Evolutionary conservation across 2,329 filamentous ascomycete genomes (phyloP), one percentile per base, ranked within the genome.

Genomic region (Paraphoma sp.): DNA sequence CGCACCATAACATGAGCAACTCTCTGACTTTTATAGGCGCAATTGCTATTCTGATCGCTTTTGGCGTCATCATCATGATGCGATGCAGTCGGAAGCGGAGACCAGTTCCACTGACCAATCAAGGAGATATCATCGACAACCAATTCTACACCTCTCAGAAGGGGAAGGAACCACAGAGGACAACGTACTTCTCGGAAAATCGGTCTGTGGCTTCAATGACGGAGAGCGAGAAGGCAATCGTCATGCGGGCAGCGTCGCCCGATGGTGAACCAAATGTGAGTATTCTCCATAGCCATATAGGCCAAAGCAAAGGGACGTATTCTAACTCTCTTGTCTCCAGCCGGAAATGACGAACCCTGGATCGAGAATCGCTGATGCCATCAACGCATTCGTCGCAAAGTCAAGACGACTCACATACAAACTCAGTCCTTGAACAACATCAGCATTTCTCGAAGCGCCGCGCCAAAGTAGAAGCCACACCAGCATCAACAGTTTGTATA

Each of bases 371-470:
- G 45, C 49, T 1, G 53, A 60, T 12, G 57, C 51, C n/a, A 54
- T 62, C 38, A 55, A 51, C 31, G 38, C 53, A 4, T 62, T 62
- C 33, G 48, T 62, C 33, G 46, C 53, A 4, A 60, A 57, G 18
- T 57, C 59, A 30, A 45, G 59, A 30, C 51, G 54, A 17, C 23
- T 60, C 11, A 57, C 56, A 10, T 60, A 62, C 33, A 62, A 62
- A 36, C 60, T 62, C 33, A 54, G 56, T 18, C 59, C 57, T 18
- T 60, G 31, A 49, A 43, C 29, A 42, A 38, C 38, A 16, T 16
- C 18, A 17, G 23, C 23, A 23, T 5, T 23, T 23, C 23, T 23
- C 23, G 23, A 23, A 23, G 23, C 2, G 23, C 23, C 23, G 23
- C 23, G n/a, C 33, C 33, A 38, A 38, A 38, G n/a, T n/a, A 23